These are phyloP conservation scores for Hibiscus tridactylites DNA, from an alignment of 345 rosid species.

Conservation along the genomic window DNA sequence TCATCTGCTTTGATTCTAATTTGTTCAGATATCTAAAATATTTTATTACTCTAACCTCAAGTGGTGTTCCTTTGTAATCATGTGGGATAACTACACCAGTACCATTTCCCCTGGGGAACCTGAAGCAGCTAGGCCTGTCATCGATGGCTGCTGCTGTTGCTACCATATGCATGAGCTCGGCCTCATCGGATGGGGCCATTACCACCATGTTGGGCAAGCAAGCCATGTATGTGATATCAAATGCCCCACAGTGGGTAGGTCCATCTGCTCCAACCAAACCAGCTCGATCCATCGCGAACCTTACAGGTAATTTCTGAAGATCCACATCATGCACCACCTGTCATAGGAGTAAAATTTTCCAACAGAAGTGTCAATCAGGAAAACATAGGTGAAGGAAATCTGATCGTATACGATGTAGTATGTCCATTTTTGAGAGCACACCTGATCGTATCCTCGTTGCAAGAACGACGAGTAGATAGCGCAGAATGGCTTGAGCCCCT, in stretches of 20 bases:
- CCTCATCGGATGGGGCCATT: slow-evolving; percentile 78
- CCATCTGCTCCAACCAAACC: slow-evolving; percentile 81
- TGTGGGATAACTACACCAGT: slow-evolving; percentile 48
- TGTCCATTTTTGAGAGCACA: slow-evolving; percentile 15
- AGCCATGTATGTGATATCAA: slow-evolving; percentile 62
- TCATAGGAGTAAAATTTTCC: not conserved
- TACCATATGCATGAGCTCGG: slow-evolving; percentile 72
- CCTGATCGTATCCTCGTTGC: slow-evolving; percentile 78
- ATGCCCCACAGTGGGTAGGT: slow-evolving; percentile 77
- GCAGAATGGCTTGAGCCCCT: slow-evolving; percentile 74
- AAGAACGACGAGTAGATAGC: slow-evolving; percentile 71
- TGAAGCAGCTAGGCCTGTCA: slow-evolving; percentile 78
- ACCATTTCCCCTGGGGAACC: slow-evolving; percentile 77
- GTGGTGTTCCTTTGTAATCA: slow-evolving; percentile 46
- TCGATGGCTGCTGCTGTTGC: slow-evolving; percentile 73
- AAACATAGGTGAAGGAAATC: not conserved
- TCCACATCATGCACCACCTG: slow-evolving; percentile 77
- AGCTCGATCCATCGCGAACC: slow-evolving; percentile 63
- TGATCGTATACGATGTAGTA: not conserved
- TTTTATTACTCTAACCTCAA: slow-evolving; percentile 34
- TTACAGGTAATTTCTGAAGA: slow-evolving; percentile 65
- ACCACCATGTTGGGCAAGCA: slow-evolving; percentile 83
- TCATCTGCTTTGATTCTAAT: not conserved
- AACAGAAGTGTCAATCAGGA: not conserved
- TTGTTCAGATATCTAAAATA: not conserved